Base-by-base conservation (phyloP, 331 rosid species). In the Rhamnella rubrinervis region DNA sequence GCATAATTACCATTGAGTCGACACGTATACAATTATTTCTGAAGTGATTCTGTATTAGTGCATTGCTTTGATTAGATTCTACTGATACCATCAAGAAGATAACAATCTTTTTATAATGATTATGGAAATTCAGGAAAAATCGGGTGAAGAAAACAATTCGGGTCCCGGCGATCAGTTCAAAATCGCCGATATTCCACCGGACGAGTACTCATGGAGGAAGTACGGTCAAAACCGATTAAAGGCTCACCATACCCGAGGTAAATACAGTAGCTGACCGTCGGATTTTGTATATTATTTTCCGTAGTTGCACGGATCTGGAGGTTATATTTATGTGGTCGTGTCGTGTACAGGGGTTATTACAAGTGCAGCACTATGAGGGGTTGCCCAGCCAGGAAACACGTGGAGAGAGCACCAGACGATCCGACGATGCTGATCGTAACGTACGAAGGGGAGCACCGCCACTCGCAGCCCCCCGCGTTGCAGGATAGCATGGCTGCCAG, bases 341-440 rank as follows among this genome's bases (percentile, higher is more conserved):
- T 5, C 47, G 47, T 63, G 68, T 44, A 19, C 87, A 93, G 98
- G 63, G 98, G 97, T 0, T 93, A 93, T 69, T 93, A 93, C 31
- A 93, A 87, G 84, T 93, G 98, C 28, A 93, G 98, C 21, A 85
- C 95, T 1, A 77, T 91, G 56, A 85, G 96, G 61, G 91, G 89
- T 9, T 95, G 98, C 35, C 98, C 98, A 17, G 98, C 98, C 59
- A 91, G 96, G 80, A 95, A 95, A 72, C 98, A 91, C 83, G 98
- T 95, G 84, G 98, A 95, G 82, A 78, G 98, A 17, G 97, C 89
- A 2, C 82, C 87, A 2, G 93, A 87, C 5, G 97, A 95, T 75
- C 96, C 98, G 19, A 39, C 85, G 82, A 91, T 95, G 97, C 80
- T 95, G 81, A 86, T 91, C 35, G 96, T 95, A 47, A 95, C 98